Conservation (phyloP, 805 yeast species). For the Nakazawaea anatomiae region DNA sequence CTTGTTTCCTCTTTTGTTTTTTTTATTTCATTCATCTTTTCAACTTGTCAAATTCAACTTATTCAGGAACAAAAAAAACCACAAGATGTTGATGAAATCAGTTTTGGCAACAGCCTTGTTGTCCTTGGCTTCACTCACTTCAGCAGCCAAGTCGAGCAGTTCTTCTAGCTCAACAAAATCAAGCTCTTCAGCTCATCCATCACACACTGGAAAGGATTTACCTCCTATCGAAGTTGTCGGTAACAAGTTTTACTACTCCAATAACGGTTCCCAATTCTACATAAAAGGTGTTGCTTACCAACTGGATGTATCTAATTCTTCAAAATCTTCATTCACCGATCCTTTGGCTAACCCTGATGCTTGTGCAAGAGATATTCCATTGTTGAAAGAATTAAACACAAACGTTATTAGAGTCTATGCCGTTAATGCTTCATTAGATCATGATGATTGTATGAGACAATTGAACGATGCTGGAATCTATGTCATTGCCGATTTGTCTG, state of each 20-base stretch:
- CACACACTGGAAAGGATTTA: slow-evolving; percentile 31
- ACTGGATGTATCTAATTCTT: slow-evolving; percentile 50
- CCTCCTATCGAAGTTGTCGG: slow-evolving; percentile 71
- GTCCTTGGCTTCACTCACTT: slow-evolving; percentile 12
- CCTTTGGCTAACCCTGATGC: slow-evolving; percentile 59
- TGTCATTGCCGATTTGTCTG: slow-evolving; percentile 72
- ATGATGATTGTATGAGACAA: slow-evolving; percentile 60
- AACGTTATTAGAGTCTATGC: slow-evolving; percentile 77
- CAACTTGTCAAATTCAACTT: no score
- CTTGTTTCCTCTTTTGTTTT: neutral
- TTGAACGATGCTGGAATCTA: slow-evolving; percentile 73
- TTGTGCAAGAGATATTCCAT: slow-evolving; percentile 73
- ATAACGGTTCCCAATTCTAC: slow-evolving; percentile 75
- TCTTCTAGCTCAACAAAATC: slow-evolving; percentile 9
- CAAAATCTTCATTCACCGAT: slow-evolving; percentile 48
- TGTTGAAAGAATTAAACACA: slow-evolving; percentile 53
- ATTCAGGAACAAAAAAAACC: no score
- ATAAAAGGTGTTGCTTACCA: slow-evolving; percentile 80
- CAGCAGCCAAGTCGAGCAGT: slow-evolving; percentile 9
- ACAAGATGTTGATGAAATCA: neutral
- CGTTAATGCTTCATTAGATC: slow-evolving; percentile 57
- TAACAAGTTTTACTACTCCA: slow-evolving; percentile 70
- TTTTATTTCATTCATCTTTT: neutral
- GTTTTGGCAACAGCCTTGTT: slow-evolving; percentile 14
- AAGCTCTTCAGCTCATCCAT: slow-evolving; percentile 9